Conservation (phyloP, 441 rosid genomes). For the Aleurites moluccanus region DNA sequence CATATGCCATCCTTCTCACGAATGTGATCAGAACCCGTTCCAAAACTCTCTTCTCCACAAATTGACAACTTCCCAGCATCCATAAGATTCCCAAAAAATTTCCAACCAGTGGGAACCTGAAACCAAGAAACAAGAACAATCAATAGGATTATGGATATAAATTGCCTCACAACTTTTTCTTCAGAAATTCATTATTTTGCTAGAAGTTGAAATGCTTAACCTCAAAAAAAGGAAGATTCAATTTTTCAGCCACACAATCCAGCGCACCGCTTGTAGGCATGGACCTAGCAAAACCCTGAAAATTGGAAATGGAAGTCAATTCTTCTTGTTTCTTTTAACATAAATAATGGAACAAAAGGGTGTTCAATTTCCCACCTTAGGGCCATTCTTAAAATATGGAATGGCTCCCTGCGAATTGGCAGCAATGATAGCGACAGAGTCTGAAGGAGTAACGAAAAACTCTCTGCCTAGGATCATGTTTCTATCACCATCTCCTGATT, state of each 20-base stretch:
- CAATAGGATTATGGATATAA: slow-evolving; percentile 20
- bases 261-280: slow-evolving; percentile 99
- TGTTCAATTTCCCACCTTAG: slow-evolving; percentile 53
- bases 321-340: slow-evolving; percentile 8
- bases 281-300: slow-evolving; percentile 91
- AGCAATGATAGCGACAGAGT: slow-evolving; percentile 93
- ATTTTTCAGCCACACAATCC: slow-evolving; percentile 86
- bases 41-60: slow-evolving; percentile 98
- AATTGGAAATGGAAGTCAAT: slow-evolving; percentile 21
- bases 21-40: slow-evolving; percentile 97
- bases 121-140: slow-evolving; percentile 21
- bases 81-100: slow-evolving; percentile 96
- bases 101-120: slow-evolving; percentile 98
- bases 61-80: slow-evolving; percentile 92
- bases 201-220: slow-evolving; percentile 35
- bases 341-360: slow-evolving; percentile 16
- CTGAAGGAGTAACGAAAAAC: slow-evolving; percentile 93
- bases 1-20: slow-evolving; percentile 98
- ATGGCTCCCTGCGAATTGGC: slow-evolving; percentile 87
- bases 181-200: slow-evolving; percentile 9
- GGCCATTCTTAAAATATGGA: slow-evolving; percentile 76
- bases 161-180: neutral
- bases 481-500: slow-evolving; percentile 90
- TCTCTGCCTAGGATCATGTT: slow-evolving; percentile 89
- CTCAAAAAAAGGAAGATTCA: slow-evolving; percentile 88